Conservation (phyloP, 257 asterid genomes). For the Nicotiana tabacum region DNA sequence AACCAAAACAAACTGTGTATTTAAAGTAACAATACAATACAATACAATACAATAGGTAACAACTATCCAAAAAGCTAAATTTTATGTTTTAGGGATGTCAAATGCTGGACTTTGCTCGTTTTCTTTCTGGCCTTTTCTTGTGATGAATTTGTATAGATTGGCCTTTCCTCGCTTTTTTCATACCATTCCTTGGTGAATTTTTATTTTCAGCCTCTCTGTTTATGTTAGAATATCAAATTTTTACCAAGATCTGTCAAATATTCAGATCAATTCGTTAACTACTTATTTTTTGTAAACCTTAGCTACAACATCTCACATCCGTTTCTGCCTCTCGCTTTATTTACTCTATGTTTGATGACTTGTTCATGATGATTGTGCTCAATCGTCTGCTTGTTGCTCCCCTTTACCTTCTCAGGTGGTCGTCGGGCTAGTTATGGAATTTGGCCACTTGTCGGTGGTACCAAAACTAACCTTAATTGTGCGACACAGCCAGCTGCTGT, state of each 20-base stretch:
- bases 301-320: background rate
- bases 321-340: background rate
- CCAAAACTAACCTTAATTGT: constrained; percentile 19
- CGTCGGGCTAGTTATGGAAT: constrained; percentile 24
- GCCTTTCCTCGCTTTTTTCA: background rate
- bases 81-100: background rate
- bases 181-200: background rate
- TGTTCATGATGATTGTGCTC: background rate
- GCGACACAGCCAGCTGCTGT: constrained; percentile 18
- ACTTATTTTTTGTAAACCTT: background rate
- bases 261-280: background rate
- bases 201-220: background rate
- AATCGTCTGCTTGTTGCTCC: background rate
- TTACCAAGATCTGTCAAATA: background rate
- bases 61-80: background rate
- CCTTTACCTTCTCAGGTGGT: constrained; percentile 35
- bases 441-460: constrained; percentile 8
- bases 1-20: no score
- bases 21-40: no score
- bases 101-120: background rate
- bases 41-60: no score
- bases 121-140: background rate
- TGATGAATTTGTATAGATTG: background rate
- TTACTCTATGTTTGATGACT: background rate
- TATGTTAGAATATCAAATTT: background rate